Percentiles rank a stretch among this genome's conserved stretches.
Evolutionary conservation across 306 rosid genomes (phyloP).

Genomic region (Glycine tomentella): DNA sequence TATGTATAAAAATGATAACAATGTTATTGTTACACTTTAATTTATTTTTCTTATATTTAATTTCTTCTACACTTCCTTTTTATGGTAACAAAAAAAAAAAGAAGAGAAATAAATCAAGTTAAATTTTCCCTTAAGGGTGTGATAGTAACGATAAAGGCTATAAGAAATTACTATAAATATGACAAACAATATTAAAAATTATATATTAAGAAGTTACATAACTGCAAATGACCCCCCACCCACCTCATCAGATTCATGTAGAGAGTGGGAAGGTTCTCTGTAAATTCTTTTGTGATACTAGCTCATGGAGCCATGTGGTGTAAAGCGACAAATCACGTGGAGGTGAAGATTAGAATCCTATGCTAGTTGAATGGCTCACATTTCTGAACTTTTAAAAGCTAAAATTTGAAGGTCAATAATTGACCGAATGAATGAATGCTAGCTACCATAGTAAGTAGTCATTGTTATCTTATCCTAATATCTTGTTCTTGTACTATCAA

Average conservation of each 20-base stretch:
- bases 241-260: constrained; percentile 48
- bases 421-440: constrained; percentile 37
- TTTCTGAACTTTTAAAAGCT: constrained; percentile 43
- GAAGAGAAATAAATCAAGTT: not conserved
- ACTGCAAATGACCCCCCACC: constrained; percentile 46
- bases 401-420: constrained; percentile 67
- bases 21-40: not conserved
- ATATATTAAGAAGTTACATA: not conserved
- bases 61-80: not conserved
- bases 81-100: not conserved
- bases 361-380: constrained; percentile 64
- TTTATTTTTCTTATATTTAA: not conserved
- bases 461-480: constrained; percentile 37
- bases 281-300: constrained; percentile 43
- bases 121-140: not conserved
- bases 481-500: constrained; percentile 30
- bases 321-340: constrained; percentile 71
- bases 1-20: not conserved
- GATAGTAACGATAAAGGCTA: not conserved
- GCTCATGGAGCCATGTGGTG: constrained; percentile 38
- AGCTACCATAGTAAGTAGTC: not conserved
- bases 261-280: constrained; percentile 54
- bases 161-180: not conserved
- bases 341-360: constrained; percentile 70
- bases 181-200: not conserved